phyloP scores from a whole-genome alignment of 2,329 filamentous ascomycete genomes.

The Dothistroma septosporum region DNA sequence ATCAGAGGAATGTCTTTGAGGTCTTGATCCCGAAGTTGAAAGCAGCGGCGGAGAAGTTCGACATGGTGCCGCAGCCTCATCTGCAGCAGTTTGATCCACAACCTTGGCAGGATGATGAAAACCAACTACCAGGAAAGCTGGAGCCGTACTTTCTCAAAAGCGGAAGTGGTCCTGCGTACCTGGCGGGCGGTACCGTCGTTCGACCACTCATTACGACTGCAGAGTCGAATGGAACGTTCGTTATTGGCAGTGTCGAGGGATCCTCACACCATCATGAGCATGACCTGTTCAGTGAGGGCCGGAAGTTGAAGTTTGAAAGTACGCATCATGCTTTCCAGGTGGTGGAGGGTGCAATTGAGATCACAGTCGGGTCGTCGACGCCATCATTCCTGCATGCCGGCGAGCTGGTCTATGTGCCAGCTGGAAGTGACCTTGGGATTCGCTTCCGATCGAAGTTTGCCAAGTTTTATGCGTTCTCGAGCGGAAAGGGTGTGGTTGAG shows the following conservation, averaged over 20 bases:
- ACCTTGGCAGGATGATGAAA: conserved; percentile 43
- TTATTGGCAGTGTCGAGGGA: conserved; percentile 52
- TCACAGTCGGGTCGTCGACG: conserved; percentile 38
- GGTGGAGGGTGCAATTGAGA: conserved; percentile 44
- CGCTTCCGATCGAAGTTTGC: conserved; percentile 47
- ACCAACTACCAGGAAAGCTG: conserved; percentile 37
- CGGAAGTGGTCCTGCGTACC: conserved; percentile 48
- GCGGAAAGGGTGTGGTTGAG: conserved; percentile 48
- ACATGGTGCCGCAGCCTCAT: conserved; percentile 52
- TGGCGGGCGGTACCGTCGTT: conserved; percentile 45
- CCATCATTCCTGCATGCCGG: conserved; percentile 43
- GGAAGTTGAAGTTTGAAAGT: conserved; percentile 42
- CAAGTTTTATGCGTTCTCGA: conserved; percentile 47
- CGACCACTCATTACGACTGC: conserved; percentile 48
- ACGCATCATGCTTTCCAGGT: conserved; percentile 54
- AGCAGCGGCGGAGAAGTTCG: conserved; percentile 53
- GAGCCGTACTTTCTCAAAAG: conserved; percentile 51
- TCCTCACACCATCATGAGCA: conserved; percentile 36
- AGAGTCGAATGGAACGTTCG: conserved; percentile 49
- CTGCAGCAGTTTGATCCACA: conserved; percentile 45
- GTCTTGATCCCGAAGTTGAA: conserved; percentile 54
- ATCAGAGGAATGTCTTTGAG: conserved; percentile 50
- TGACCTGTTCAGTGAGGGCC: conserved; percentile 32
- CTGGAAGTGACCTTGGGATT: conserved; percentile 45
- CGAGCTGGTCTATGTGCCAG: conserved; percentile 49